Evolutionary conservation across 257 asterid species (phyloP).

Genomic region (Lantana camara): DNA sequence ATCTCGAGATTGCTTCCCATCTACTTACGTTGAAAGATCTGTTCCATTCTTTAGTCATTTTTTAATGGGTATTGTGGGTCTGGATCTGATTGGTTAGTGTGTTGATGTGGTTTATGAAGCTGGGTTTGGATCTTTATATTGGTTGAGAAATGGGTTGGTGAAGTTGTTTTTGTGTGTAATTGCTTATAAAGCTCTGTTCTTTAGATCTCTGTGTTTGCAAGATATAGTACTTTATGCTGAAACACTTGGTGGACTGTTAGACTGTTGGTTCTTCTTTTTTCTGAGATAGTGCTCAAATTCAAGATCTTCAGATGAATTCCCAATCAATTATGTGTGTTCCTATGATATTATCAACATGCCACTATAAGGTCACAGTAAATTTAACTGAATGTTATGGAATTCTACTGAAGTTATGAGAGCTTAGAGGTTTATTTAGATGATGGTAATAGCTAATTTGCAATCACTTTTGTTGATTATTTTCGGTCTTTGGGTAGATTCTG

Average conservation of each 20-base stretch:
- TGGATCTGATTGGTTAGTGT: conserved; percentile 40
- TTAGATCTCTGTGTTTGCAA: conserved; percentile 25
- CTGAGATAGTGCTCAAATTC: not conserved
- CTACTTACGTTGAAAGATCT: too few species aligned
- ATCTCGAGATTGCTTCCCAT: too few species aligned
- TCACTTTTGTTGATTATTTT: too few species aligned
- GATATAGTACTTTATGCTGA: not conserved
- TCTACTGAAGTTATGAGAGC: conserved; percentile 7
- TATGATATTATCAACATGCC: conserved; percentile 3
- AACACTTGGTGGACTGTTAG: not conserved
- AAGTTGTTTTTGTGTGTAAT: conserved; percentile 7
- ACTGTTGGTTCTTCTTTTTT: not conserved
- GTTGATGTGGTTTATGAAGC: conserved; percentile 22
- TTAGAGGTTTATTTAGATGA: not conserved
- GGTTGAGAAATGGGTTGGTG: conserved; percentile 7
- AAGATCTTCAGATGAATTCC: conserved; percentile 1
- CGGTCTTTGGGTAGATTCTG: not conserved
- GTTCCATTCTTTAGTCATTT: too few species aligned
- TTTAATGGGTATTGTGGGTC: conserved; percentile 11
- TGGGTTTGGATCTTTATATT: conserved; percentile 24
- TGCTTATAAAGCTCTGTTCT: not conserved
- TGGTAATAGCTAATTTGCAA: not conserved
- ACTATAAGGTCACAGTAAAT: not conserved
- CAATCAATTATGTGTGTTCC: not conserved
- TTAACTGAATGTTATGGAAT: not conserved